Conservation (phyloP, 73 alveolate genomes). For the Tetrahymena borealis region DNA sequence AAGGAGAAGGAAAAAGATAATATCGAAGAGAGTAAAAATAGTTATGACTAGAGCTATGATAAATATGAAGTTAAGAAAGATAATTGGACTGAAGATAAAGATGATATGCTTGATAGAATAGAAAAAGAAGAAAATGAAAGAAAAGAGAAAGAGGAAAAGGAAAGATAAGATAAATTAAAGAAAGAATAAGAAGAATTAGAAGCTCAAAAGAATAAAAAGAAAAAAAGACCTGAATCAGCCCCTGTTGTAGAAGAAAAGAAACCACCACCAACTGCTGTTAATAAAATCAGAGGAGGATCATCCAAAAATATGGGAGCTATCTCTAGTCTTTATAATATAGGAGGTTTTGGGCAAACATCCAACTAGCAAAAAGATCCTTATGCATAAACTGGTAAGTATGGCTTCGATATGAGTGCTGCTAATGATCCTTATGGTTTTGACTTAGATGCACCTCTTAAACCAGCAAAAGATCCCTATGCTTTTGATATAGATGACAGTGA, state of each 20-base stretch:
- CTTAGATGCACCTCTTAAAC: not conserved
- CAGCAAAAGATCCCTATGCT: not conserved
- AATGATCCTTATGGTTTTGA: not conserved
- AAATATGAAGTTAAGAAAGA: not conserved
- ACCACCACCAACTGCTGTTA: not conserved
- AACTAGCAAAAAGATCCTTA: not conserved
- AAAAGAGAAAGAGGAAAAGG: not conserved
- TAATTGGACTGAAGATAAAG: not conserved
- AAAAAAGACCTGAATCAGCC: not conserved
- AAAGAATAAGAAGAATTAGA: not conserved
- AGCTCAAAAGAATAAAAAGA: not conserved
- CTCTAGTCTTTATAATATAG: not conserved
- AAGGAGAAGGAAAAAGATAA: not conserved
- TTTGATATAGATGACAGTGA: not conserved
- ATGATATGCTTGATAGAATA: not conserved
- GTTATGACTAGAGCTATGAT: not conserved
- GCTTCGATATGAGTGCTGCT: not conserved
- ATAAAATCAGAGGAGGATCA: not conserved
- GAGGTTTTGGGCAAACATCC: not conserved
- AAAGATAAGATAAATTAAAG: not conserved
- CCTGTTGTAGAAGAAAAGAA: not conserved
- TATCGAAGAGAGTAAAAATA: not conserved
- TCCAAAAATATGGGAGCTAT: not conserved
- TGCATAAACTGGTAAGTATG: not conserved
- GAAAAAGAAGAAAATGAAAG: not conserved